A percentile compares a stretch with the other conserved stretches of the same genome.
Conservation (phyloP, 768 basidiomycete species). For the Pleurotus salmoneostramineus region DNA sequence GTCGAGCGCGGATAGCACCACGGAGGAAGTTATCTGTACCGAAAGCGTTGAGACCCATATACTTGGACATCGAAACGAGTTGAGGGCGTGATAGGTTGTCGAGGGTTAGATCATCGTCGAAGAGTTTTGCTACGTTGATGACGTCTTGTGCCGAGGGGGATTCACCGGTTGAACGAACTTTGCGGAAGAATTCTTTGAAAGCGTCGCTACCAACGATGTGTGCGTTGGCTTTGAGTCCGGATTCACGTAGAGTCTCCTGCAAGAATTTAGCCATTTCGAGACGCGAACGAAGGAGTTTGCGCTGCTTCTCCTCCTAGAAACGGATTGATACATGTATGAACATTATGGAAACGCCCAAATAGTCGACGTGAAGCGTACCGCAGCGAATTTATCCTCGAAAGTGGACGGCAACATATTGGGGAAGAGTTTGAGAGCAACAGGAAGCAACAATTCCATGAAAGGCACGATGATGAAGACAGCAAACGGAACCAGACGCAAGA, state of each 20-base stretch:
- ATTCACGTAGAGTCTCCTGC: constrained; percentile 94
- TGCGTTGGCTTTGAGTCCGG: constrained; percentile 85
- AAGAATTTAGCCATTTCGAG: constrained; percentile 99
- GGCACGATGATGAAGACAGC: constrained; percentile 93
- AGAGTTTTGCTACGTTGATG: constrained; percentile 92
- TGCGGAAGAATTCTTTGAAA: constrained; percentile 99
- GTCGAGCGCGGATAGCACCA: constrained; percentile 80
- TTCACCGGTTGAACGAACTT: constrained; percentile 95
- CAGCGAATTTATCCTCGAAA: constrained; percentile 95
- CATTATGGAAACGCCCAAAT: background rate
- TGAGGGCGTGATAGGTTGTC: constrained; percentile 99
- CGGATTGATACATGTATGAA: background rate
- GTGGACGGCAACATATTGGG: constrained; percentile 99
- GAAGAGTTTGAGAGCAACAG: constrained; percentile 94
- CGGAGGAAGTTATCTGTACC: constrained; percentile 98
- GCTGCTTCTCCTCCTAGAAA: constrained; percentile 91
- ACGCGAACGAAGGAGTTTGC: constrained; percentile 90
- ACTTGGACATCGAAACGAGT: constrained; percentile 93
- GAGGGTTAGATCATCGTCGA: constrained; percentile 95
- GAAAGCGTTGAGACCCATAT: constrained; percentile 98
- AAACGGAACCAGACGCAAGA: constrained; percentile 92
- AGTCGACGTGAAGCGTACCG: constrained; percentile 38
- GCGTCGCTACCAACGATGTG: constrained; percentile 93
- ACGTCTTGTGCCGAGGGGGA: constrained; percentile 85
- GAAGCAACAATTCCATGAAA: constrained; percentile 96